Evolutionary conservation across 1,284 basidiomycete genomes (phyloP), one percentile per base, ranked within the genome.

Genomic region (Tremellales sp.): DNA sequence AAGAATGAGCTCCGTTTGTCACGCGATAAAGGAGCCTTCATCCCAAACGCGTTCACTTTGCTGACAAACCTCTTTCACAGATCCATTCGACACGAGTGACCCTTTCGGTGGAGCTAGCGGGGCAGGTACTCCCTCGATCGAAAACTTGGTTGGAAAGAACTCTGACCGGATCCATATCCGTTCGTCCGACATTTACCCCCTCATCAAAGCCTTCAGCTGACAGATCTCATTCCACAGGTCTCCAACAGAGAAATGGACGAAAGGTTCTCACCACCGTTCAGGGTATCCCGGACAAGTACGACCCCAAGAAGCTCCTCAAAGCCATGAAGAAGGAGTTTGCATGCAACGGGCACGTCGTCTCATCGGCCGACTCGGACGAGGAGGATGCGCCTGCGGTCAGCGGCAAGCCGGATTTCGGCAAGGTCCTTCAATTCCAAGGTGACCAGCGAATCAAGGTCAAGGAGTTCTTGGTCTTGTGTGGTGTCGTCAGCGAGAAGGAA

Each of bases 241-340:
- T 99, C 68, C 95, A 99, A 76, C 95, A 99, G 77, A 82, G 95
- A 68, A 99, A 98, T 82, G 95, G 95, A 62, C 83, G 95, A 65
- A 99, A 99, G 82, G 97, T 93, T 56, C 78, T 98, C 77, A 99
- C 95, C 35, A 99, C 94, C 50, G 80, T 98, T 60, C 94, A 98
- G 76, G 95, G 95, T 58, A 77, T 99, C 56, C 90, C 90, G 51
- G 91, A 88, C 77, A 84, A 91, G 76, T 98, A 94, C 76, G 92
- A 98, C 75, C 81, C 85, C 55, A 97, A 97, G 84, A 98, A 97
- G 78, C 81, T 99, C 57, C 79, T 98, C 74, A 97, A 98, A 76
- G 92, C 89, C 19, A 97, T 98, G 81, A 98, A 98, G 83, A 95
- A 94, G 88, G 92, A 97, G 78, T 97, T 98, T 65, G 95, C 95